Evolutionary conservation across 2,329 filamentous ascomycete genomes (phyloP).

Genomic region (Fusarium newnesense): DNA sequence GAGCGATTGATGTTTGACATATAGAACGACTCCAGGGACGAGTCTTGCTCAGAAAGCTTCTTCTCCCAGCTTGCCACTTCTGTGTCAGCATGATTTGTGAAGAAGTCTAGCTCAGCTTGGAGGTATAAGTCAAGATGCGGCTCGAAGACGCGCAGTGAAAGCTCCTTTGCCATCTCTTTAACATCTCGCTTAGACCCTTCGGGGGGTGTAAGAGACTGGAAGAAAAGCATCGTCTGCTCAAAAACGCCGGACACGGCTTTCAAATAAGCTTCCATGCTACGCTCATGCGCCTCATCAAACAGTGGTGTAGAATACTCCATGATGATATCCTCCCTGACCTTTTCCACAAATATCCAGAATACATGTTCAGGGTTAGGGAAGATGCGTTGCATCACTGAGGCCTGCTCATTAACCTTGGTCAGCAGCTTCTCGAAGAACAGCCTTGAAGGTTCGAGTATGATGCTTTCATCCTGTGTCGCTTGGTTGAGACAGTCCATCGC

Average conservation of each 20-base stretch:
- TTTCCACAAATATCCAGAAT: slow-evolving; percentile 81
- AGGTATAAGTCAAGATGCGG: slow-evolving; percentile 94
- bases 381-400: slow-evolving; percentile 80
- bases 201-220: slow-evolving; percentile 75
- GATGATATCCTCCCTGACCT: slow-evolving; percentile 84
- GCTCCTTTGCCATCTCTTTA: slow-evolving; percentile 70
- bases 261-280: slow-evolving; percentile 80
- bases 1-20: slow-evolving; percentile 96
- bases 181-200: slow-evolving; percentile 70
- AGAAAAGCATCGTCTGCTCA: slow-evolving; percentile 84
- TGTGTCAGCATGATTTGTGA: slow-evolving; percentile 78
- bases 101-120: slow-evolving; percentile 88
- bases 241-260: slow-evolving; percentile 89
- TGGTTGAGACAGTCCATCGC: slow-evolving; percentile 84
- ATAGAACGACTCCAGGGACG: slow-evolving; percentile 89
- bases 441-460: slow-evolving; percentile 83
- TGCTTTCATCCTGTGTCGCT: slow-evolving; percentile 65
- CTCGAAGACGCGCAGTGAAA: slow-evolving; percentile 82
- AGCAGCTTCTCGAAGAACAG: slow-evolving; percentile 82
- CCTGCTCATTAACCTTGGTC: slow-evolving; percentile 83
- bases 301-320: slow-evolving; percentile 87
- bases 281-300: slow-evolving; percentile 86
- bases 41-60: slow-evolving; percentile 90
- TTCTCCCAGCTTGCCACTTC: slow-evolving; percentile 91
- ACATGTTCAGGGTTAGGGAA: slow-evolving; percentile 79